These are phyloP conservation scores for Penicillium griseofulvum DNA, from an alignment of 2,329 filamentous ascomycete species.

Conservation along the genomic window DNA sequence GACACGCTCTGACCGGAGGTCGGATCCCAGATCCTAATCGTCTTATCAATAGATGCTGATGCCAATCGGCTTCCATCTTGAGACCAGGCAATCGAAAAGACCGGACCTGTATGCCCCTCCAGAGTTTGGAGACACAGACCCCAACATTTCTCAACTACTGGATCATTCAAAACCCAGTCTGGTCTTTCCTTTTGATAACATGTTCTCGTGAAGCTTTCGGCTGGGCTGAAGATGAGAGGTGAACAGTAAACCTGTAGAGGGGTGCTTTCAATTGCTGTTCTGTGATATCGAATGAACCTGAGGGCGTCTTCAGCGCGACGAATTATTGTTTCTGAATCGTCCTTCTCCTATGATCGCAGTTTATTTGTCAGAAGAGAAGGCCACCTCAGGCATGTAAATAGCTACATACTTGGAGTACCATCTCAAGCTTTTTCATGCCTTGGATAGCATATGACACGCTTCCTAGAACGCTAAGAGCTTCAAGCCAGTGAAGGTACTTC, in stretches of 20 bases:
- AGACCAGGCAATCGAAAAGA: too few species aligned
- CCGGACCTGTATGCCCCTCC: too few species aligned
- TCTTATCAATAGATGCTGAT: too few species aligned
- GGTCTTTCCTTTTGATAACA: not conserved
- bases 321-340: too few species aligned
- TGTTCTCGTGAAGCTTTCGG: not conserved
- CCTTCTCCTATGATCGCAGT: too few species aligned
- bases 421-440: constrained; percentile 10
- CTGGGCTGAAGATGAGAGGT: constrained; percentile 28
- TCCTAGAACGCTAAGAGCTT: constrained; percentile 28
- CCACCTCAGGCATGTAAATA: too few species aligned
- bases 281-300: constrained; percentile 28
- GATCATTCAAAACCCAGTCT: constrained; percentile 7
- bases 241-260: constrained; percentile 32
- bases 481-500: constrained; percentile 31
- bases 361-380: too few species aligned
- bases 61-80: too few species aligned
- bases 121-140: constrained; percentile 17
- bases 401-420: constrained; percentile 13
- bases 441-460: constrained; percentile 15
- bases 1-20: too few species aligned
- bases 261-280: constrained; percentile 20
- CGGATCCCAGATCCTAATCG: too few species aligned
- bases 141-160: constrained; percentile 10
- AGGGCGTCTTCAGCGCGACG: constrained; percentile 27